Conservation (phyloP, 2,329 filamentous ascomycete species). For the Ascocoryne sarcoides region DNA sequence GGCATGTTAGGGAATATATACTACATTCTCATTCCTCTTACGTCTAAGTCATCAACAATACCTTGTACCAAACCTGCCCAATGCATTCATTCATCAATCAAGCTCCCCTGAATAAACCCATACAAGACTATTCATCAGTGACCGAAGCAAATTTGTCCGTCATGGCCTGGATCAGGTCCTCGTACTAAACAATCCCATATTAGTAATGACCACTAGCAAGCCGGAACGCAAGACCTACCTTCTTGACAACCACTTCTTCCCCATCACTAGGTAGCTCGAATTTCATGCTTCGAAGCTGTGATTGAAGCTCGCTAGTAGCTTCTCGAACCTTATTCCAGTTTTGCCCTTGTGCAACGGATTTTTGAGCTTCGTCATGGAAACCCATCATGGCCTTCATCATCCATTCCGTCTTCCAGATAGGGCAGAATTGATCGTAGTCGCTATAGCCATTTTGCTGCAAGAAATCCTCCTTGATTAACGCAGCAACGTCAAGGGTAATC, state of each 20-base stretch:
- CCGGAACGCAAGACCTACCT: constrained; percentile 49
- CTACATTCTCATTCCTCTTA: not conserved
- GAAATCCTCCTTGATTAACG: constrained; percentile 95
- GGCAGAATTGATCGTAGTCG: constrained; percentile 98
- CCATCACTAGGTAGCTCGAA: constrained; percentile 88
- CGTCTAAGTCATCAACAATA: not conserved
- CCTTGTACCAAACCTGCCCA: not conserved
- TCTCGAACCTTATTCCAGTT: constrained; percentile 91
- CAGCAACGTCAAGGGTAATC: constrained; percentile 90
- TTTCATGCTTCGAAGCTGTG: constrained; percentile 82
- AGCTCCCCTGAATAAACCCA: not conserved
- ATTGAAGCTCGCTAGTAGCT: constrained; percentile 78
- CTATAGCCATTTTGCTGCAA: constrained; percentile 98
- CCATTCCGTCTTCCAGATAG: constrained; percentile 99
- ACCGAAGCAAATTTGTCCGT: constrained; percentile 96
- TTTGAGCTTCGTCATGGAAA: constrained; percentile 96
- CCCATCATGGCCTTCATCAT: constrained; percentile 99
- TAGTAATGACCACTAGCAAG: constrained; percentile 5
- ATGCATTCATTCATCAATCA: not conserved
- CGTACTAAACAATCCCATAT: constrained; percentile 58
- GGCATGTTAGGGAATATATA: too few relatives aligned
- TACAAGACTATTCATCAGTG: constrained; percentile 67
- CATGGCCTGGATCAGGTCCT: constrained; percentile 84
- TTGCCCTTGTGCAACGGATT: constrained; percentile 84
- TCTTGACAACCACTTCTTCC: constrained; percentile 72